phyloP scores from a whole-genome alignment of 2,329 filamentous ascomycete species.

The Trichophyton verrucosum region DNA sequence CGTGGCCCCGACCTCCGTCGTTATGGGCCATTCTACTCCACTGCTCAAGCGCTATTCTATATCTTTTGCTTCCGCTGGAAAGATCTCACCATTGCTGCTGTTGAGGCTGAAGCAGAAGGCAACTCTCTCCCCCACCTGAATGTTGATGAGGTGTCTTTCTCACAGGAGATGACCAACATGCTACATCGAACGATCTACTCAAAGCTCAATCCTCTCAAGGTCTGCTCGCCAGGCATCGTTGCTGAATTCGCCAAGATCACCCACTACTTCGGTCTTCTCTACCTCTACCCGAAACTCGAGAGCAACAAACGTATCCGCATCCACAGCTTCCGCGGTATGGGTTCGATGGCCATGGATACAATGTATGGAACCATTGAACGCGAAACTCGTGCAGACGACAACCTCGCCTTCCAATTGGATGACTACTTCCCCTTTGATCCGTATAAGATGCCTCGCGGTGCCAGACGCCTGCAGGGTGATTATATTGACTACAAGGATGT shows the following conservation, averaged over 20 bases:
- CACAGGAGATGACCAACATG: conserved; percentile 58
- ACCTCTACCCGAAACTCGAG: conserved; percentile 77
- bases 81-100: conserved; percentile 57
- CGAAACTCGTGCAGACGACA: conserved; percentile 49
- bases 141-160: conserved; percentile 64
- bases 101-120: conserved; percentile 40
- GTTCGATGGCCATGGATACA: conserved; percentile 24
- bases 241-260: conserved; percentile 82
- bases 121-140: conserved; percentile 43
- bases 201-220: conserved; percentile 85
- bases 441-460: conserved; percentile 78
- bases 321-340: conserved; percentile 47
- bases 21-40: conserved; percentile 74
- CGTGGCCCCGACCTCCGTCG: conserved; percentile 73
- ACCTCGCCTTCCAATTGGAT: conserved; percentile 74
- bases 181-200: conserved; percentile 71
- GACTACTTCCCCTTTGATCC: conserved; percentile 97
- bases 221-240: conserved; percentile 83
- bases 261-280: conserved; percentile 74
- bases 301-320: conserved; percentile 83
- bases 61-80: conserved; percentile 98
- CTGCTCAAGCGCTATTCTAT: conserved; percentile 81
- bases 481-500: conserved; percentile 65
- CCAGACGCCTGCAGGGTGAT: conserved; percentile 72
- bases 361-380: conserved; percentile 38